phyloP scores from a whole-genome alignment of 768 basidiomycete species.

The Trametes villosa region DNA sequence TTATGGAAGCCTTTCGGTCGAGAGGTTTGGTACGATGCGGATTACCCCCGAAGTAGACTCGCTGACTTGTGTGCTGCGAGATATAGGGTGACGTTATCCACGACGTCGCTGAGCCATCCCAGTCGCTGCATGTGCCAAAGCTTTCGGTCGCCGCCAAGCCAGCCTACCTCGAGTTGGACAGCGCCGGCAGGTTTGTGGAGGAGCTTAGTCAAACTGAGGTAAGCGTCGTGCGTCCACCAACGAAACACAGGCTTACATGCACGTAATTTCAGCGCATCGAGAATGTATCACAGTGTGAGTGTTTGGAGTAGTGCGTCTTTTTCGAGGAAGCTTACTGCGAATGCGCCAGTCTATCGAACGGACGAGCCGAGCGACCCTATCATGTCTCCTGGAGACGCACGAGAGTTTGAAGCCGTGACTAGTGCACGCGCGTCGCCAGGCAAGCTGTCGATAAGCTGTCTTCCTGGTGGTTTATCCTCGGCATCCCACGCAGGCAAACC shows the following conservation, averaged over 20 bases:
- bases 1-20: slow-evolving; percentile 45
- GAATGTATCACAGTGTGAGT: slow-evolving; percentile 31
- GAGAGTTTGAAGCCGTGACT: background rate
- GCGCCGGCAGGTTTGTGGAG: slow-evolving; percentile 20
- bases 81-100: too few species aligned
- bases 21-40: slow-evolving; percentile 49
- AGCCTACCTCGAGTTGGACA: slow-evolving; percentile 29
- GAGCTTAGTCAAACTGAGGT: slow-evolving; percentile 28
- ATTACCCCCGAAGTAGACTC: background rate
- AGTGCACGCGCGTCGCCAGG: background rate
- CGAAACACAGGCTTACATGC: background rate
- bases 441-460: background rate
- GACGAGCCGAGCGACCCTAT: slow-evolving; percentile 31
- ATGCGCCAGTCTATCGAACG: slow-evolving; percentile 30
- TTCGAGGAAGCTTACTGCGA: background rate
- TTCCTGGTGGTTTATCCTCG: too few species aligned
- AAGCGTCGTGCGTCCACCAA: background rate
- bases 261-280: slow-evolving; percentile 22
- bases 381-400: background rate
- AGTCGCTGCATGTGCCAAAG: slow-evolving; percentile 4
- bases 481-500: background rate
- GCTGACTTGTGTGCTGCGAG: slow-evolving; percentile 5
- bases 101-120: background rate
- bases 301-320: background rate
- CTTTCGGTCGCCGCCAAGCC: slow-evolving; percentile 25